Evolutionary conservation across 129 eudicot species (phyloP).

Genomic region (sunflower (Helianthus annuus)): HanXRQr2.0-SUNRISE NC_035441.2:177549139-177549638

Average conservation of each 20-base stretch:
- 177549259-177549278: slow-evolving; percentile 58
- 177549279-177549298: slow-evolving; percentile 53
- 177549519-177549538: slow-evolving; percentile 18
- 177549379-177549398: slow-evolving; percentile 68
- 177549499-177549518: slow-evolving; percentile 58
- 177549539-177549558: neutral
- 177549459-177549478: slow-evolving; percentile 56
- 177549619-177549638: neutral
- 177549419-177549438: slow-evolving; percentile 33
- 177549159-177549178: slow-evolving; percentile 44
- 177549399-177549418: slow-evolving; percentile 62
- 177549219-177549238: slow-evolving; percentile 37
- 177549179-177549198: slow-evolving; percentile 64
- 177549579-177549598: neutral
- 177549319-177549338: slow-evolving; percentile 66
- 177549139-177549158: slow-evolving; percentile 61
- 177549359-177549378: slow-evolving; percentile 49
- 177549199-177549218: slow-evolving; percentile 56
- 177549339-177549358: slow-evolving; percentile 53
- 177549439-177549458: slow-evolving; percentile 43
- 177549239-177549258: slow-evolving; percentile 41
- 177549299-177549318: slow-evolving; percentile 61
- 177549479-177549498: slow-evolving; percentile 59
- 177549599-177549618: slow-evolving; percentile 4
- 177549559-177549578: slow-evolving; percentile 11